These are phyloP conservation scores for Achaetomiella virescens DNA, from an alignment of 495 filamentous ascomycete genomes.

Conservation along the genomic window DNA sequence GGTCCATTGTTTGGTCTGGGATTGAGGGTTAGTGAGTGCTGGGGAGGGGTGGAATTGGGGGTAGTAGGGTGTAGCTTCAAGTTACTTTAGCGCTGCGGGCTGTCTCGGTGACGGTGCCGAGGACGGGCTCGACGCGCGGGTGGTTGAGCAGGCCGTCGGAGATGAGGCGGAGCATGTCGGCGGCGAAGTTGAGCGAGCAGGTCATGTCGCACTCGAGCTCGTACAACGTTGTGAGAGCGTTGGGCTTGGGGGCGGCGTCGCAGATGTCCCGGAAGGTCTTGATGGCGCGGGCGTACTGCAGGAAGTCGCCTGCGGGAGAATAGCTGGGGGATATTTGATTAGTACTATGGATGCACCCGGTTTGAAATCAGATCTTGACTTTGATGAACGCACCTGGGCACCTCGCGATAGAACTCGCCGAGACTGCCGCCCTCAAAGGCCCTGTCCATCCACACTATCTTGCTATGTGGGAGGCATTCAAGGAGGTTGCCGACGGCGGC, in stretches of 20 bases:
- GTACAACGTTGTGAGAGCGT: constrained; percentile 12
- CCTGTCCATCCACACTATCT: constrained; percentile 22
- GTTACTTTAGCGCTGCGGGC: background rate
- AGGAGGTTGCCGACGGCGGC: constrained; percentile 25
- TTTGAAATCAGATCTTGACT: background rate
- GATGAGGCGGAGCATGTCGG: constrained; percentile 44
- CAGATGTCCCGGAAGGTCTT: constrained; percentile 9
- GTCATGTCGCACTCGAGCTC: constrained; percentile 5
- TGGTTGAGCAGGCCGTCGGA: constrained; percentile 44
- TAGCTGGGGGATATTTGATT: constrained; percentile 11
- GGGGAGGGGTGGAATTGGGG: background rate
- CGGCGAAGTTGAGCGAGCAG: constrained; percentile 16
- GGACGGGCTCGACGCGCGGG: constrained; percentile 4
- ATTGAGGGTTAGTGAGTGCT: background rate
- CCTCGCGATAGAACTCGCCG: constrained; percentile 10
- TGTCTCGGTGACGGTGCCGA: background rate
- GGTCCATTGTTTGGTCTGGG: constrained; percentile 8
- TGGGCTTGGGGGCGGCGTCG: constrained; percentile 7
- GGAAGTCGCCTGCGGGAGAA: constrained; percentile 16
- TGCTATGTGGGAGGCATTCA: constrained; percentile 6
- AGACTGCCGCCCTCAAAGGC: constrained; percentile 17
- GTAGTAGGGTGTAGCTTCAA: background rate
- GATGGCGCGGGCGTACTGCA: constrained; percentile 12
- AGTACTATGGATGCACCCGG: background rate
- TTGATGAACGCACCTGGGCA: constrained; percentile 14